Base-by-base conservation (phyloP, 345 rosid genomes). In the Turnera subulata region DNA sequence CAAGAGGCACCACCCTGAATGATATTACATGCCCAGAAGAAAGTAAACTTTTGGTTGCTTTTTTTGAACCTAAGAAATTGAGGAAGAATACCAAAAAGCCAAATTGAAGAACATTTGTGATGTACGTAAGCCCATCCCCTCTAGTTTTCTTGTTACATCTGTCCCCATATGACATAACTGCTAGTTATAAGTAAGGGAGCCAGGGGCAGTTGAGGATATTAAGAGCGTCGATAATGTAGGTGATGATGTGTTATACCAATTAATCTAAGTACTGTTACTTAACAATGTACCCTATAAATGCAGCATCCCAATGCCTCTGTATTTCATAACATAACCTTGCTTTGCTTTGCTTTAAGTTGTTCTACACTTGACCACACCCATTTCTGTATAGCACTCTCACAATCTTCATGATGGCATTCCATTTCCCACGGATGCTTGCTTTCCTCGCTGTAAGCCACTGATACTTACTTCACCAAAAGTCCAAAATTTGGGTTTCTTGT, bases 121-220 rank as follows among this genome's bases (percentile, higher is more conserved):
- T 40, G 13, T 42, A 1, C n/a, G 14, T 42, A 4, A 11, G 14
- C 14, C 45, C n/a, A 42, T 1, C 1, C n/a, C 7, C 14, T 49
- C 33, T 29, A 17, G 42, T 56, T 6, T 11, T 56, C 21, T 47
- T 53, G 6, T 7, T 50, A 63, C 71, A 61, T 32, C 49, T 58
- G 63, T 61, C 76, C n/a, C 69, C 40, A 6, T 53, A 5, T 5
- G 44, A 29, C 16, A 14, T 16, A 50, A 47, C 16, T 45, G 67
- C 81, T 3, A 73, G 74, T 71, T 39, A 74, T 39, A 74, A 53
- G 73, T 38, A 24, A 44, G 55, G 16, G 47, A 33, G 63, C 45
- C 80, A 17, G 67, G 53, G 80, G 51, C 76, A 71, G 84, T 75
- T 80, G 75, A 53, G n/a, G 52, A 42, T n/a, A 68, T 82, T 60